Conservation (phyloP, 2,329 filamentous ascomycete genomes). For the Graphiopsis chlorocephala region DNA sequence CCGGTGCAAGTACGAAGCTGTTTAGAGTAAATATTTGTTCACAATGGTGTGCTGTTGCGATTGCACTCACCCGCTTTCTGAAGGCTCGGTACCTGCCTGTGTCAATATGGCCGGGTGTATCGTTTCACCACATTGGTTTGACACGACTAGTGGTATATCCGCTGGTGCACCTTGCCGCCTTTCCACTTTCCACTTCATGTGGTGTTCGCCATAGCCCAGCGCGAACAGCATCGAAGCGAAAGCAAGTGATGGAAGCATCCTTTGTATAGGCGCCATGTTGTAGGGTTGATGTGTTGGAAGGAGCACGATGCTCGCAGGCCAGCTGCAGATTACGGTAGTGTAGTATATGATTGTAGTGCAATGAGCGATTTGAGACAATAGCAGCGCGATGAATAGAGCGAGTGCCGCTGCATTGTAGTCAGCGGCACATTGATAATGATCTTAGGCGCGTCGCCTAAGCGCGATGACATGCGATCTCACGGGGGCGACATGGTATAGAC, state of each 20-base stretch:
- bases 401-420: neutral
- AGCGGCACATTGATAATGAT: neutral
- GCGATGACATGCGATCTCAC: conserved; percentile 11
- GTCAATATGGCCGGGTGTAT: conserved; percentile 77
- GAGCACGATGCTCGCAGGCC: neutral
- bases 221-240: neutral
- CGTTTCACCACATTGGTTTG: conserved; percentile 67
- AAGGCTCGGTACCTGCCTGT: conserved; percentile 67
- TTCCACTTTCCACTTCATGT: conserved; percentile 32
- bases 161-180: conserved; percentile 25
- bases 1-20: conserved; percentile 60
- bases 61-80: conserved; percentile 51
- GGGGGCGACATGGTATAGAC: conserved; percentile 9
- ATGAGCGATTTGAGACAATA: neutral
- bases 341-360: neutral
- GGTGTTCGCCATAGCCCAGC: conserved; percentile 22
- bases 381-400: neutral
- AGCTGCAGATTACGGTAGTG: neutral
- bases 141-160: conserved; percentile 59
- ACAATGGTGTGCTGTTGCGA: neutral
- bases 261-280: neutral
- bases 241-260: neutral
- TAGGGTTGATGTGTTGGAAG: neutral
- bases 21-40: neutral
- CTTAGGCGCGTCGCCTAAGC: neutral